phyloP scores from a whole-genome alignment of 2,329 filamentous ascomycete species.

The Sphaerulina musiva region DNA sequence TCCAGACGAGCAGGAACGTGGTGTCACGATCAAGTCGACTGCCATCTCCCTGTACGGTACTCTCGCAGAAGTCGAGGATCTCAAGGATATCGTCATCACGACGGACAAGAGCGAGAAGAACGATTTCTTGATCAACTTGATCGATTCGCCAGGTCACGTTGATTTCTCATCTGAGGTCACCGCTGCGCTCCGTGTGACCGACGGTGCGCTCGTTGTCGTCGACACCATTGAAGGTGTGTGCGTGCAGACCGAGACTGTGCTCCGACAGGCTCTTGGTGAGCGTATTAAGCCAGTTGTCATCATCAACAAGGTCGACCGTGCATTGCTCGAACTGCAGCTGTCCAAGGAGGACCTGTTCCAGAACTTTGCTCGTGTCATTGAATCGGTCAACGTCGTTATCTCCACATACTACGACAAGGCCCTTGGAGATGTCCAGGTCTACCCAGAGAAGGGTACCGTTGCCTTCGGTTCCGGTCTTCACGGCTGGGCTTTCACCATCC shows the following conservation, averaged over 20 bases:
- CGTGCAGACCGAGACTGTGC: conserved; percentile 99
- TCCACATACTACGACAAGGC: conserved; percentile 96
- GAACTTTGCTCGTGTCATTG: conserved; percentile 98
- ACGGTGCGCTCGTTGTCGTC: conserved; percentile 98
- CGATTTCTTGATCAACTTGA: conserved; percentile 99
- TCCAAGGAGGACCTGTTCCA: conserved; percentile 99
- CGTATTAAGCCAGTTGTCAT: conserved; percentile 99
- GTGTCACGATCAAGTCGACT: conserved; percentile 99
- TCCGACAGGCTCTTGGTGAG: conserved; percentile 98
- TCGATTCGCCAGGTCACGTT: conserved; percentile 99
- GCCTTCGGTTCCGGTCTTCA: conserved; percentile 99
- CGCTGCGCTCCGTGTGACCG: conserved; percentile 98
- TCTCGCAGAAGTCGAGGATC: conserved; percentile 71
- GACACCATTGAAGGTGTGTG: conserved; percentile 99
- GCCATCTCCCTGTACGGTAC: conserved; percentile 96
- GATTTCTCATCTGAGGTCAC: conserved; percentile 99
- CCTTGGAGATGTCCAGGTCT: conserved; percentile 97
- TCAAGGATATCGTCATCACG: conserved; percentile 91
- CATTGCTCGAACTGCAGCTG: conserved; percentile 97
- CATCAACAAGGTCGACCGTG: conserved; percentile 99
- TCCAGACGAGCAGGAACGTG: conserved; percentile 96
- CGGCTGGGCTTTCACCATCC: conserved; percentile 99
- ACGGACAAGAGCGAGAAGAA: conserved; percentile 82
- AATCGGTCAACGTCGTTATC: conserved; percentile 99
- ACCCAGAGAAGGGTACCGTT: conserved; percentile 94